Evolutionary conservation across 495 filamentous ascomycete genomes (phyloP).

Genomic region (Hapsidospora chrysogenum): DNA sequence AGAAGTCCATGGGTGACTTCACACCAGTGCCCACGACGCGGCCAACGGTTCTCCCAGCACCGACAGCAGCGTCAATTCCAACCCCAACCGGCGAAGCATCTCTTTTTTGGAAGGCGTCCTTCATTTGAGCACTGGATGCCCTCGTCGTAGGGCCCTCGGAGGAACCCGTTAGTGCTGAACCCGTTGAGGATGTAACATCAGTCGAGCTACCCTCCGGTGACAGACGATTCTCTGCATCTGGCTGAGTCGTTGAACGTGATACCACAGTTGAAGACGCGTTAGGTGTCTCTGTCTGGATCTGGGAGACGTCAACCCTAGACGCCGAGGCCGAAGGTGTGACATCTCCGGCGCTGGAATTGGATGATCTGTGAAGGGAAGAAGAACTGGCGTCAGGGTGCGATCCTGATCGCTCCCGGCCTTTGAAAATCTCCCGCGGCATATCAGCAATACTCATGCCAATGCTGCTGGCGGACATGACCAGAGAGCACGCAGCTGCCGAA

Average conservation of each 20-base stretch:
- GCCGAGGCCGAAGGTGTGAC: not conserved
- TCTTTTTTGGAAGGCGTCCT: not conserved
- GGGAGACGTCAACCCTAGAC: not conserved
- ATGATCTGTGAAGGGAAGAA: too few relatives aligned
- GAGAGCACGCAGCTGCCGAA: constrained; percentile 50
- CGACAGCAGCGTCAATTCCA: constrained; percentile 36
- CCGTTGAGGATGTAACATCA: not conserved
- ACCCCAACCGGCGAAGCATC: constrained; percentile 4
- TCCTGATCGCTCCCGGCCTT: not conserved
- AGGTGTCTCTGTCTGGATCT: not conserved
- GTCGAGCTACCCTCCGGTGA: not conserved
- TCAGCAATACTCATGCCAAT: constrained; percentile 73
- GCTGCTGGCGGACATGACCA: constrained; percentile 57
- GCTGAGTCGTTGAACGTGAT: not conserved
- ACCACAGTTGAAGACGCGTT: not conserved
- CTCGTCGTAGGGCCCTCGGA: too few relatives aligned
- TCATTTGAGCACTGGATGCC: too few relatives aligned
- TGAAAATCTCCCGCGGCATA: constrained; percentile 57
- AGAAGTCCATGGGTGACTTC: constrained; percentile 65
- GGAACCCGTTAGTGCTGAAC: not conserved
- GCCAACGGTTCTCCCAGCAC: constrained; percentile 43
- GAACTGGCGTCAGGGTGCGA: not conserved
- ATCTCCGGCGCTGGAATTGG: too few relatives aligned
- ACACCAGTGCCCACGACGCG: constrained; percentile 56
- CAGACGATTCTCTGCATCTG: not conserved